phyloP scores from a whole-genome alignment of 306 rosid species.

The Cucurbita argyrosperma region DNA sequence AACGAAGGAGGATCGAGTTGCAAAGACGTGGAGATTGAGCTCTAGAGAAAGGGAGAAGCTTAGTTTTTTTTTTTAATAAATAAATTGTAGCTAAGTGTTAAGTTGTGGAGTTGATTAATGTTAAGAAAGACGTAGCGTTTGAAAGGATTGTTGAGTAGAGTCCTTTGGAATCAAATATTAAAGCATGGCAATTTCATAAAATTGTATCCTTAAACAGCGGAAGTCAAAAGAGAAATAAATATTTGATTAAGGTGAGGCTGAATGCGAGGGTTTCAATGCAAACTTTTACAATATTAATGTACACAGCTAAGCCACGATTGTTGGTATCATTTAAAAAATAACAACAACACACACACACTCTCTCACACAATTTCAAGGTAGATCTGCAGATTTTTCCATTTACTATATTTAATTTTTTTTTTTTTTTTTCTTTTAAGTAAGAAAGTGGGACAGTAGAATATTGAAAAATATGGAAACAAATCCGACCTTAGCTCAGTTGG shows the following conservation, averaged over 20 bases:
- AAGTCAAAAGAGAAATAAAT: not conserved
- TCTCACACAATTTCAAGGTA: not conserved
- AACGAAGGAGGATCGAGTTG: not conserved
- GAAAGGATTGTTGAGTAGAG: not conserved
- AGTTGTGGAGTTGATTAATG: not conserved
- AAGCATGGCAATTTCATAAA: too few relatives aligned
- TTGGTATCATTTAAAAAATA: not conserved
- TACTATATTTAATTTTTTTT: too few relatives aligned
- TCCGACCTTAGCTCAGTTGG: too few relatives aligned
- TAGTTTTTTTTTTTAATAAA: not conserved
- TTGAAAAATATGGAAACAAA: too few relatives aligned
- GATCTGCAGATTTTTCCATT: not conserved
- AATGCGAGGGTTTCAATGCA: constrained; percentile 3
- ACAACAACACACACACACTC: not conserved
- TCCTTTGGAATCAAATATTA: not conserved
- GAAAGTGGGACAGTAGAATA: too few relatives aligned
- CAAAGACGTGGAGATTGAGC: not conserved
- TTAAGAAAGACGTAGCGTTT: not conserved
- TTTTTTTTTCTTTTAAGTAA: too few relatives aligned
- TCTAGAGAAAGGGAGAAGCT: not conserved
- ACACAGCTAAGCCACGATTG: constrained; percentile 3
- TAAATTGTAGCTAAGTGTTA: not conserved
- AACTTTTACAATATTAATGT: not conserved
- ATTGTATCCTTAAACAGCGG: not conserved
- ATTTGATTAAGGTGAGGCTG: not conserved